Conservation (phyloP, 257 asterid genomes). For the Leonotis leonurus region DNA sequence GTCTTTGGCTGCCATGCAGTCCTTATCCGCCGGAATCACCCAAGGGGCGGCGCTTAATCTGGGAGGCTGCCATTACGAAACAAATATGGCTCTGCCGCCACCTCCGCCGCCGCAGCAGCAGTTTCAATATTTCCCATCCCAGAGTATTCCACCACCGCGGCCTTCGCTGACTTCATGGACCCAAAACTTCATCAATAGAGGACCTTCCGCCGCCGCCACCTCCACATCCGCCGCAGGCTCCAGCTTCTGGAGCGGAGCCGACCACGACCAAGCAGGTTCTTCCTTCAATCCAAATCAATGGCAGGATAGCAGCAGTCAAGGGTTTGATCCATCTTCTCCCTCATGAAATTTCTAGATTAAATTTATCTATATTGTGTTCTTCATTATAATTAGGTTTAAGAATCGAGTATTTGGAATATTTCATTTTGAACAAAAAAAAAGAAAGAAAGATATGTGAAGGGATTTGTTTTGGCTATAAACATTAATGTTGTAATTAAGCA, state of each 20-base stretch:
- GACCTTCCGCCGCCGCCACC: too few relatives aligned
- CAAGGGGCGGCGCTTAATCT: conserved; percentile 10
- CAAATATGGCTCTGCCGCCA: too few relatives aligned
- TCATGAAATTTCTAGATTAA: too few relatives aligned
- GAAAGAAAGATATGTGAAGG: too few relatives aligned
- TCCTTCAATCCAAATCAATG: conserved; percentile 36
- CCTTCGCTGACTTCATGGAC: conserved; percentile 37
- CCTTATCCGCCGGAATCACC: conserved; percentile 8
- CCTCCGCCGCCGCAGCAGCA: too few relatives aligned
- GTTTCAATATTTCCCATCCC: too few relatives aligned
- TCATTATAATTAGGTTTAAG: too few relatives aligned
- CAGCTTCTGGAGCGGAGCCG: conserved; percentile 15
- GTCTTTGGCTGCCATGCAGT: conserved; percentile 24
- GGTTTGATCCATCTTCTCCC: conserved; percentile 29
- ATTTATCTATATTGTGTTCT: too few relatives aligned
- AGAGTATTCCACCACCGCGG: neutral
- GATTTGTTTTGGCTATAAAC: too few relatives aligned
- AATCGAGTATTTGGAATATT: too few relatives aligned
- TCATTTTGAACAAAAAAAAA: too few relatives aligned
- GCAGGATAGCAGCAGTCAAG: conserved; percentile 27
- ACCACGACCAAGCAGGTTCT: conserved; percentile 18
- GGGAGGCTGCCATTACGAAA: conserved; percentile 17
- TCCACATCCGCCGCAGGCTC: conserved; percentile 20
- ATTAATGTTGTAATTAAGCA: conserved; percentile 20
- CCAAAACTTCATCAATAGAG: conserved; percentile 24